Percentiles rank a stretch among this genome's conserved stretches.
phyloP scores from a whole-genome alignment of 805 yeast species.

The Scheffersomyces amazonensis region DNA sequence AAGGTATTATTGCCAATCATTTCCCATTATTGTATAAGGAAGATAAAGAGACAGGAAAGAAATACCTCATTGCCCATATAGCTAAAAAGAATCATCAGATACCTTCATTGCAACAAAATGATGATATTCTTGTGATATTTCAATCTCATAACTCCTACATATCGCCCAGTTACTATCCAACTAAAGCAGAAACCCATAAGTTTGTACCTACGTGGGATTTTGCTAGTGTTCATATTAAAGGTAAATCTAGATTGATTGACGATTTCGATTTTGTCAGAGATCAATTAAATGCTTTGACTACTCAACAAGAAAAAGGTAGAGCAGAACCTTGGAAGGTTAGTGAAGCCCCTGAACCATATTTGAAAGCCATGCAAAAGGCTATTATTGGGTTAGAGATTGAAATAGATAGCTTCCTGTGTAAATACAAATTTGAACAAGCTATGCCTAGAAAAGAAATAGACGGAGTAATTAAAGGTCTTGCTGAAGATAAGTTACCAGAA shows the following conservation, averaged over 20 bases:
- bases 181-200: constrained; percentile 54
- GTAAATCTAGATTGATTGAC: constrained; percentile 45
- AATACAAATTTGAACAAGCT: constrained; percentile 59
- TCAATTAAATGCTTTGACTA: constrained; percentile 44
- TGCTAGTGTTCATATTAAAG: constrained; percentile 54
- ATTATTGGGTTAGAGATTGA: constrained; percentile 58
- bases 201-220: constrained; percentile 73
- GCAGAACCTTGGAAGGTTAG: constrained; percentile 49
- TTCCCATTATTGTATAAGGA: constrained; percentile 49
- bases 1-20: constrained; percentile 50
- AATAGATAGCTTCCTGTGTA: constrained; percentile 44
- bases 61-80: constrained; percentile 51
- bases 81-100: constrained; percentile 52
- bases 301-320: constrained; percentile 45
- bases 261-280: constrained; percentile 43
- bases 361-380: constrained; percentile 41
- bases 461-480: constrained; percentile 52
- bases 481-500: constrained; percentile 29
- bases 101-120: constrained; percentile 33
- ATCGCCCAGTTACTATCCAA: constrained; percentile 58
- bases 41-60: constrained; percentile 32
- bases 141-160: constrained; percentile 52
- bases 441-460: constrained; percentile 39
- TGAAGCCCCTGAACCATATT: constrained; percentile 54
- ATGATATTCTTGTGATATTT: constrained; percentile 49